Evolutionary conservation across 306 rosid genomes (phyloP).

Genomic region (Gastrolobium villosum): DNA sequence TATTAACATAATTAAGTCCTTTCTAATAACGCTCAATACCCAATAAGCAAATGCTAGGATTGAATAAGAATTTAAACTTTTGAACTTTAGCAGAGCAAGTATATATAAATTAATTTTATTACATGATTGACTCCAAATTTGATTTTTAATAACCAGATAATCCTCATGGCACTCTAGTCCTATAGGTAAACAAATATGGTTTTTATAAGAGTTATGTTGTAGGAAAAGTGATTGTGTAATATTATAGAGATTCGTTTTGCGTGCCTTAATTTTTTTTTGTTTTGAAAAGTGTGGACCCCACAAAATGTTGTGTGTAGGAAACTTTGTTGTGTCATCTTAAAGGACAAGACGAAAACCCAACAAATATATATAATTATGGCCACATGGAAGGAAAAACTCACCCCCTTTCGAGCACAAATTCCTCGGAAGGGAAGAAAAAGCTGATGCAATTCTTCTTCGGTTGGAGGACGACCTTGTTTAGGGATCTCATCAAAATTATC

Average conservation of each 20-base stretch:
- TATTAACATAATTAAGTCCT: neutral
- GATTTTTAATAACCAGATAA: no score
- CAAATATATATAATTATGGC: no score
- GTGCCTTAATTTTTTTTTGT: no score
- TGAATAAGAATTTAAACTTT: neutral
- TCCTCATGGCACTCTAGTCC: no score
- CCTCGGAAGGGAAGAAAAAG: constrained; percentile 83
- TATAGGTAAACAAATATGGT: no score
- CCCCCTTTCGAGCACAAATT: constrained; percentile 88
- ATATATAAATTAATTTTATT: neutral
- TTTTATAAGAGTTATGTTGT: no score
- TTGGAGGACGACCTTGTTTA: constrained; percentile 65
- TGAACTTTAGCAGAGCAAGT: neutral
- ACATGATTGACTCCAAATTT: neutral
- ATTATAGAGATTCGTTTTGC: no score
- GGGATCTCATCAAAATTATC: constrained; percentile 47
- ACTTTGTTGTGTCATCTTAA: no score
- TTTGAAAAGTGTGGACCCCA: no score
- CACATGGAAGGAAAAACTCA: constrained; percentile 38
- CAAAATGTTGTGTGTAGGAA: no score
- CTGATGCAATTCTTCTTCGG: constrained; percentile 66
- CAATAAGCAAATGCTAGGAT: neutral
- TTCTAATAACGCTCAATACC: neutral
- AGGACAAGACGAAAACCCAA: no score
- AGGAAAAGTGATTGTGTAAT: no score